Evolutionary conservation across 2,329 filamentous ascomycete genomes (phyloP).

Genomic region (Chaetomium globosum): DNA sequence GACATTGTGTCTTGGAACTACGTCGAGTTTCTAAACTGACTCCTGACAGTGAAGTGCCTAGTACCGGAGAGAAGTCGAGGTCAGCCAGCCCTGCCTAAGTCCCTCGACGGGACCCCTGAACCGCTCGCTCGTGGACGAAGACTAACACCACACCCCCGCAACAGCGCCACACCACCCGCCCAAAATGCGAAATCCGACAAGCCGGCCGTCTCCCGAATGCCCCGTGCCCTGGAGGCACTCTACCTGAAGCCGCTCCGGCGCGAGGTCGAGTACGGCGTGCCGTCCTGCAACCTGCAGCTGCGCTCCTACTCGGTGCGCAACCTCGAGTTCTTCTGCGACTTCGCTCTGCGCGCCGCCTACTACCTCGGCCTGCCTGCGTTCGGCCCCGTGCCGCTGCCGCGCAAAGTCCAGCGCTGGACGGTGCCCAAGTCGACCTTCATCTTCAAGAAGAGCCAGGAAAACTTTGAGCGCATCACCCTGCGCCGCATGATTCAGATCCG

Average conservation of each 20-base stretch:
- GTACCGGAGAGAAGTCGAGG: conserved; percentile 21
- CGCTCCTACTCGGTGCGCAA: conserved; percentile 89
- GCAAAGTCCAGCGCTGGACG: conserved; percentile 90
- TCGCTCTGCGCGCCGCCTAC: conserved; percentile 91
- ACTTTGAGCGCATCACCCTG: conserved; percentile 90
- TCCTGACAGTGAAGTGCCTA: conserved; percentile 16
- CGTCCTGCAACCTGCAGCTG: conserved; percentile 86
- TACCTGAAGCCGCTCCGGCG: conserved; percentile 84
- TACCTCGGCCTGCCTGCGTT: conserved; percentile 84
- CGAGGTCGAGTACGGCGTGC: conserved; percentile 72
- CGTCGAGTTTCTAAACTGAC: conserved; percentile 11
- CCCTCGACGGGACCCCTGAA: conserved; percentile 3
- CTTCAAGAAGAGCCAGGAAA: conserved; percentile 96
- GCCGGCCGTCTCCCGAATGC: conserved; percentile 56
- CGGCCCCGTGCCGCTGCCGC: conserved; percentile 83
- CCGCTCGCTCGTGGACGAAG: neutral
- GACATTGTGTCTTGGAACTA: neutral
- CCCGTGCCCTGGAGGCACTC: conserved; percentile 79
- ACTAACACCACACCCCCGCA: neutral
- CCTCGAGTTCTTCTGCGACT: conserved; percentile 92
- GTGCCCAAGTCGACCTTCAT: conserved; percentile 88
- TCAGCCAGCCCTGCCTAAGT: conserved; percentile 18
- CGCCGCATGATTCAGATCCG: conserved; percentile 87
- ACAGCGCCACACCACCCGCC: conserved; percentile 14
- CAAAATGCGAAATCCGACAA: neutral